A percentile compares a stretch with the other conserved stretches of the same genome.
These are phyloP conservation scores for Cytospora leucostoma DNA, from an alignment of 2,329 filamentous ascomycete genomes.

Conservation along the genomic window DNA sequence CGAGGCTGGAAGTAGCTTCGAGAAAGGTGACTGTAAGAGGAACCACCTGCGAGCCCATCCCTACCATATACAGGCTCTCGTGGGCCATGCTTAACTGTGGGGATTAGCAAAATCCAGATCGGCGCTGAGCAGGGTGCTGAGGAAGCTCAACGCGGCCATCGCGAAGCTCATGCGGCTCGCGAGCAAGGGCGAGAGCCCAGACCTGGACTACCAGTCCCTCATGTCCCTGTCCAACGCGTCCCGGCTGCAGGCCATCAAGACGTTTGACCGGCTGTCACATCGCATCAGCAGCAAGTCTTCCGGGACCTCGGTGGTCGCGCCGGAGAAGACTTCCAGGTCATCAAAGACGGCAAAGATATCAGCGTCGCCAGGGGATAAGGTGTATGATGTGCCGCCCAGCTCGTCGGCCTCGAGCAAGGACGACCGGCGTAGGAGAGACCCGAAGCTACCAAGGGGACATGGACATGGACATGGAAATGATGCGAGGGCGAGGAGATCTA, in stretches of 20 bases:
- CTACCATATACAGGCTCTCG: conserved; percentile 35
- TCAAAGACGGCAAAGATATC: conserved; percentile 16
- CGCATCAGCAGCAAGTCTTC: conserved; percentile 34
- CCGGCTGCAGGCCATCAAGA: conserved; percentile 48
- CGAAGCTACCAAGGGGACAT: conserved; percentile 4
- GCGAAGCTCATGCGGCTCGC: conserved; percentile 42
- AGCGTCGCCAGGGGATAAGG: conserved; percentile 6
- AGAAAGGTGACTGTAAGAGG: conserved; percentile 52
- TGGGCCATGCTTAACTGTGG: conserved; percentile 21
- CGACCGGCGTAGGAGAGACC: not conserved
- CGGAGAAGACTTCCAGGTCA: conserved; percentile 12
- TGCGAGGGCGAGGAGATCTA: not conserved
- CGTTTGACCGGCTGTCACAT: conserved; percentile 50
- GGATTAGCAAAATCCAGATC: conserved; percentile 35
- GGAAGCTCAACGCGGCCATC: conserved; percentile 46
- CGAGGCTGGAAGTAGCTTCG: conserved; percentile 44
- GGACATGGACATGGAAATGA: not conserved
- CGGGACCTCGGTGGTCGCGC: conserved; percentile 28
- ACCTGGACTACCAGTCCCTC: conserved; percentile 50
- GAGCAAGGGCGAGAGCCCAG: conserved; percentile 36
- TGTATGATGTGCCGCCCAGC: conserved; percentile 2
- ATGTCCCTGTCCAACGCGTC: conserved; percentile 50
- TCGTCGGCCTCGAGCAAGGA: conserved; percentile 11
- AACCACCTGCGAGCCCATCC: conserved; percentile 10
- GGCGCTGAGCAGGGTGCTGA: conserved; percentile 44